These are phyloP conservation scores for Diutina mesorugosa DNA, from an alignment of 1,139 yeast species.

Conservation along the genomic window DNA sequence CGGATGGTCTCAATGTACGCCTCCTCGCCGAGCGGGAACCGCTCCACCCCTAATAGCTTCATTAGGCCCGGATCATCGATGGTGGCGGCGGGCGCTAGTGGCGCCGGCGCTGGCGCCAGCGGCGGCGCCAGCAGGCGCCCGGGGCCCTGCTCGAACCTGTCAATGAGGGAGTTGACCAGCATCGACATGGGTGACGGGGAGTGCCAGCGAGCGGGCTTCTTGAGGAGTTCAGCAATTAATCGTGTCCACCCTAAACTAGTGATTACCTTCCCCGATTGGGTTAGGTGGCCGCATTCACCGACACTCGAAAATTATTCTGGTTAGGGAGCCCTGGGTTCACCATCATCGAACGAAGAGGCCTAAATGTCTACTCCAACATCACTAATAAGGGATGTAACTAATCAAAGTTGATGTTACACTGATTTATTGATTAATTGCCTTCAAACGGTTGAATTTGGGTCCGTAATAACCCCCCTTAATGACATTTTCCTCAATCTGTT, in stretches of 20 bases:
- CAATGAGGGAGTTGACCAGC: constrained; percentile 2
- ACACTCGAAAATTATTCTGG: background rate
- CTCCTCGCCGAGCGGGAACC: background rate
- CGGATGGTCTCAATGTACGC: background rate
- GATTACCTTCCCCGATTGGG: constrained; percentile 1
- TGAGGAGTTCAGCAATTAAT: background rate
- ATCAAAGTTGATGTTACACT: too few relatives aligned
- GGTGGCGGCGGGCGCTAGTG: background rate
- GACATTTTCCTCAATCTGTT: too few relatives aligned
- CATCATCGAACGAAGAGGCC: too few relatives aligned
- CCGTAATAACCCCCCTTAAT: too few relatives aligned
- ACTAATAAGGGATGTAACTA: too few relatives aligned
- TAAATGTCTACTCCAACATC: too few relatives aligned
- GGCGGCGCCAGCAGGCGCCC: background rate
- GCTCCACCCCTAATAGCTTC: background rate
- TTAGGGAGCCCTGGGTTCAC: background rate
- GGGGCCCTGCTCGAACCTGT: background rate
- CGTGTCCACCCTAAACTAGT: background rate
- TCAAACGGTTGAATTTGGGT: too few relatives aligned
- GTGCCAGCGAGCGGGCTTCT: background rate
- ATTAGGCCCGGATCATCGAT: background rate
- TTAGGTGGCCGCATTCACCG: background rate
- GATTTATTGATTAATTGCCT: too few relatives aligned
- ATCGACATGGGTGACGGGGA: background rate
- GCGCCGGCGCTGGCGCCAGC: background rate